Evolutionary conservation across 495 filamentous ascomycete genomes (phyloP).

Genomic region (Penicillium salamii): DNA sequence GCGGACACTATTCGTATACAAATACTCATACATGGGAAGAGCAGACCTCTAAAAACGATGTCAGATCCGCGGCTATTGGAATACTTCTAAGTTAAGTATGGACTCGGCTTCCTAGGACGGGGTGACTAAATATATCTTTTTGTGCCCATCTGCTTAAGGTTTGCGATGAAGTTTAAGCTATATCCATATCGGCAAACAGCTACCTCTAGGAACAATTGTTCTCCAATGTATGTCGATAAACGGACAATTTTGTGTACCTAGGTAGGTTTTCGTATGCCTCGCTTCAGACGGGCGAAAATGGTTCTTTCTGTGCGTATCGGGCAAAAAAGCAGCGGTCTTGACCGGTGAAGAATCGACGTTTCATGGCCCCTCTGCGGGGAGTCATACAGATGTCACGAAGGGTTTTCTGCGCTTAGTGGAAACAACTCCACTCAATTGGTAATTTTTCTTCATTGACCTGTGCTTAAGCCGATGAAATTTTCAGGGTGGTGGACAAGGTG

Average conservation of each 20-base stretch:
- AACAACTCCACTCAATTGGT: conserved; percentile 21
- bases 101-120: too few species aligned
- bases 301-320: conserved; percentile 1
- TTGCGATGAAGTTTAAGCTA: too few species aligned
- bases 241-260: too few species aligned
- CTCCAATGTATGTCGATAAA: too few species aligned
- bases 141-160: too few species aligned
- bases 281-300: too few species aligned
- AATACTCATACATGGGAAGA: conserved; percentile 16
- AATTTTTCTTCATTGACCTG: conserved; percentile 12
- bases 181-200: too few species aligned
- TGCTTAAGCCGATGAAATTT: conserved; percentile 23
- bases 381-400: conserved; percentile 12
- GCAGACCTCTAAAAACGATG: too few species aligned
- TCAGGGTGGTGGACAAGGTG: conserved; percentile 27
- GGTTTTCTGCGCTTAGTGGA: conserved; percentile 17
- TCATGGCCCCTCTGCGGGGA: conserved; percentile 25
- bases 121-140: neutral
- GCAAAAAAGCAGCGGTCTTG: conserved; percentile 3
- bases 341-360: conserved; percentile 27
- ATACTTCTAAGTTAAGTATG: too few species aligned
- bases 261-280: neutral
- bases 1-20: too few species aligned
- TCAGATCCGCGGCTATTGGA: conserved; percentile 1
- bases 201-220: too few species aligned